Conservation (phyloP, 169 alveolate species). For the Cryptosporidium sp. region DNA sequence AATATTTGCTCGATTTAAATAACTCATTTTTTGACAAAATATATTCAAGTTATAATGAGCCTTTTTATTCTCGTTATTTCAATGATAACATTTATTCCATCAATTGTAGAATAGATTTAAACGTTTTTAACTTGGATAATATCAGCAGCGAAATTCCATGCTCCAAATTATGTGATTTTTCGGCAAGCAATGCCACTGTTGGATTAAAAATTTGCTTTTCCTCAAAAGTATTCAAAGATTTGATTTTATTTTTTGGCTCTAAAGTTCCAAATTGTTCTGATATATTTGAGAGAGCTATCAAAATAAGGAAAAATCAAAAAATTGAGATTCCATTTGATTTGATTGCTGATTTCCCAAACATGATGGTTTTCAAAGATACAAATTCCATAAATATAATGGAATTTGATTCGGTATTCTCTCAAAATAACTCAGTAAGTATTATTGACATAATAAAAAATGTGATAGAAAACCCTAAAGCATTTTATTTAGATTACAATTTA, state of each 20-base stretch:
- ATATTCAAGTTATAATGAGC: neutral
- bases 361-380: neutral
- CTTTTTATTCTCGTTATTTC: conserved; percentile 4
- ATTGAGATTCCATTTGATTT: conserved; percentile 11
- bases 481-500: conserved; percentile 1
- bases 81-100: neutral
- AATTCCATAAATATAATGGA: neutral
- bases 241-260: conserved; percentile 18
- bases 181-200: neutral
- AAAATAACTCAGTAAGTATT: neutral
- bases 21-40: conserved; percentile 6
- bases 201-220: neutral
- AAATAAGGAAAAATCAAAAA: neutral
- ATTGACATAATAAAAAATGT: neutral
- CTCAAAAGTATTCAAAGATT: conserved; percentile 2
- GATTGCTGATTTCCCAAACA: neutral
- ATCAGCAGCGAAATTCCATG: neutral
- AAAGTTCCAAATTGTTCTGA: neutral
- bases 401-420: neutral
- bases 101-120: neutral
- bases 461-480: neutral
- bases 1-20: conserved; percentile 24
- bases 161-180: neutral
- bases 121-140: neutral
- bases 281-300: neutral